Evolutionary conservation across 2,329 filamentous ascomycete species (phyloP).

Genomic region (Dothideomycetes sp.): DNA sequence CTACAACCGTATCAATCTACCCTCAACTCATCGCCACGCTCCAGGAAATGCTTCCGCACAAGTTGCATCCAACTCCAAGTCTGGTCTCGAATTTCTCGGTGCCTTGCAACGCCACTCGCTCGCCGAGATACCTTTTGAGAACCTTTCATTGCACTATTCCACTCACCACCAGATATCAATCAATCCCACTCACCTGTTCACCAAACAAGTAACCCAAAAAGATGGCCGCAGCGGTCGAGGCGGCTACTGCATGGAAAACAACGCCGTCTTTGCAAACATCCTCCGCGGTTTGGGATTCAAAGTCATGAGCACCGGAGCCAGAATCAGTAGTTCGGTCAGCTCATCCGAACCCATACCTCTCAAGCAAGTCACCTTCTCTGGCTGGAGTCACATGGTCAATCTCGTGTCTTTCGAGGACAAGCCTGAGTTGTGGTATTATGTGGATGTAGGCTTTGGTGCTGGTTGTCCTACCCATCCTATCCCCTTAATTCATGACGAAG

Average conservation of each 20-base stretch:
- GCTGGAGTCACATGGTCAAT: conserved; percentile 38
- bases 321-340: conserved; percentile 34
- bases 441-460: conserved; percentile 36
- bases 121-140: conserved; percentile 46
- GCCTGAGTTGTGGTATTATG: conserved; percentile 25
- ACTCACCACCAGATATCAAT: conserved; percentile 39
- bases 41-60: not conserved
- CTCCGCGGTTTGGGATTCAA: conserved; percentile 44
- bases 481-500: not conserved
- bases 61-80: conserved; percentile 16
- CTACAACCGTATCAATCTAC: conserved; percentile 23
- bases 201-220: conserved; percentile 40
- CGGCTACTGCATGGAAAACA: conserved; percentile 55
- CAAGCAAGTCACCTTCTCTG: conserved; percentile 16
- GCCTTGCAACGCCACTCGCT: conserved; percentile 32
- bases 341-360: conserved; percentile 37
- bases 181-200: conserved; percentile 41
- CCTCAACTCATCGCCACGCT: conserved; percentile 13
- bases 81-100: conserved; percentile 22
- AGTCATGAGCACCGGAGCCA: conserved; percentile 32
- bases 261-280: conserved; percentile 43
- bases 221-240: conserved; percentile 33
- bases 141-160: conserved; percentile 47
- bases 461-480: conserved; percentile 31
- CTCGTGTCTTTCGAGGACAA: conserved; percentile 30